Percentiles rank a stretch among this genome's conserved stretches.
Evolutionary conservation across 257 asterid genomes (phyloP).

Genomic region (Primulina eburnea): DNA sequence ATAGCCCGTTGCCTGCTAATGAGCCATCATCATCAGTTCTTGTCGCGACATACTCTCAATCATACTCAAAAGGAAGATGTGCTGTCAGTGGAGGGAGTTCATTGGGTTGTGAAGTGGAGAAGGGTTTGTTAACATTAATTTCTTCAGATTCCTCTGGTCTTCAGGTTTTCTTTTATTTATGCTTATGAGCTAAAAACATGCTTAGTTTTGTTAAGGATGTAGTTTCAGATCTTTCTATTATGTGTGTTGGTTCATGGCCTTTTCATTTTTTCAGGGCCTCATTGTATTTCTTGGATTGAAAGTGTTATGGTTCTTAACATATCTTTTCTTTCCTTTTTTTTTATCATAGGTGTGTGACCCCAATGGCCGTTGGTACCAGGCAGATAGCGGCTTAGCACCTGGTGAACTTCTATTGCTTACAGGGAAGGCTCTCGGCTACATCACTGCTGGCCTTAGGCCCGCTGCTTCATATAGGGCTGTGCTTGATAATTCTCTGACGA

Average conservation of each 20-base stretch:
- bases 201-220: slow-evolving; percentile 4
- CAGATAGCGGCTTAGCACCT: slow-evolving; percentile 68
- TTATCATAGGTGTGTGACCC: slow-evolving; percentile 77
- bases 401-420: slow-evolving; percentile 85
- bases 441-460: slow-evolving; percentile 88
- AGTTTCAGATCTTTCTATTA: slow-evolving; percentile 7
- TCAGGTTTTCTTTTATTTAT: slow-evolving; percentile 52
- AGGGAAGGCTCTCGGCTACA: slow-evolving; percentile 95
- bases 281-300: background rate
- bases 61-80: slow-evolving; percentile 48
- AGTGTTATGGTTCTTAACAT: background rate
- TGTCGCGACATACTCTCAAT: slow-evolving; percentile 61
- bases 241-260: slow-evolving; percentile 3
- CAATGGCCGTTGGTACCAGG: slow-evolving; percentile 95
- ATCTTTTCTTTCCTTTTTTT: slow-evolving; percentile 28
- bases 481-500: slow-evolving; percentile 43
- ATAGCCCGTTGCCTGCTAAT: slow-evolving; percentile 76
- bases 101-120: slow-evolving; percentile 67
- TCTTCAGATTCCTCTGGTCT: slow-evolving; percentile 84
- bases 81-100: slow-evolving; percentile 59
- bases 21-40: slow-evolving; percentile 86
- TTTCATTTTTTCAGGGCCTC: background rate
- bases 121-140: slow-evolving; percentile 75
- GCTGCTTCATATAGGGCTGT: slow-evolving; percentile 64
- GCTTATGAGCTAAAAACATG: slow-evolving; percentile 15